Conservation (phyloP, 345 rosid species). For the Gossypium thurberi region DNA sequence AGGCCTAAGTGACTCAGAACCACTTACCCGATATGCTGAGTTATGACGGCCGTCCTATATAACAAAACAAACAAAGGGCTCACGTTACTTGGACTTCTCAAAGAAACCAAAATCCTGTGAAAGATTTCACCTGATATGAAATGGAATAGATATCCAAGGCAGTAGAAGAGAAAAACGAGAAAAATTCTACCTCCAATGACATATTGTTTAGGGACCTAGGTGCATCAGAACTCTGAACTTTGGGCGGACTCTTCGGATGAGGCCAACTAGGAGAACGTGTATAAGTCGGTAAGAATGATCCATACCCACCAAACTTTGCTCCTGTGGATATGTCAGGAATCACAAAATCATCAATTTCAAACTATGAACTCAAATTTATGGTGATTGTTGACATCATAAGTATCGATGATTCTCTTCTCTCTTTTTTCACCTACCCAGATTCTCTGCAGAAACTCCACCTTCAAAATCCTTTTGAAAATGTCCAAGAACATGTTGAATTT, state of each 20-base stretch:
- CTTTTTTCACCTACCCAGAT: constrained; percentile 64
- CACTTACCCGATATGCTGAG: constrained; percentile 31
- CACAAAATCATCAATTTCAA: constrained; percentile 21
- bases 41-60: constrained; percentile 45
- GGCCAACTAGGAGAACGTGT: constrained; percentile 73
- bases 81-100: constrained; percentile 14
- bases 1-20: constrained; percentile 35
- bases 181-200: constrained; percentile 54
- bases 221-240: constrained; percentile 37
- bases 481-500: constrained; percentile 82
- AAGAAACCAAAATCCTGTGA: constrained; percentile 14
- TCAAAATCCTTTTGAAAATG: constrained; percentile 96
- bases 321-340: constrained; percentile 47
- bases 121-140: not conserved
- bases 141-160: not conserved
- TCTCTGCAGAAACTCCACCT: constrained; percentile 93
- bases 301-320: constrained; percentile 92
- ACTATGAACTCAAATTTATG: constrained; percentile 22
- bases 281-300: constrained; percentile 82
- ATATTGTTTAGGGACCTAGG: constrained; percentile 54
- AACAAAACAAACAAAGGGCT: constrained; percentile 11
- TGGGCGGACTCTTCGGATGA: constrained; percentile 51
- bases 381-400: constrained; percentile 20
- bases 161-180: not conserved
- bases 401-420: constrained; percentile 21